phyloP scores from a whole-genome alignment of 2,329 filamentous ascomycete species.

The Aspergillus proliferans region DNA sequence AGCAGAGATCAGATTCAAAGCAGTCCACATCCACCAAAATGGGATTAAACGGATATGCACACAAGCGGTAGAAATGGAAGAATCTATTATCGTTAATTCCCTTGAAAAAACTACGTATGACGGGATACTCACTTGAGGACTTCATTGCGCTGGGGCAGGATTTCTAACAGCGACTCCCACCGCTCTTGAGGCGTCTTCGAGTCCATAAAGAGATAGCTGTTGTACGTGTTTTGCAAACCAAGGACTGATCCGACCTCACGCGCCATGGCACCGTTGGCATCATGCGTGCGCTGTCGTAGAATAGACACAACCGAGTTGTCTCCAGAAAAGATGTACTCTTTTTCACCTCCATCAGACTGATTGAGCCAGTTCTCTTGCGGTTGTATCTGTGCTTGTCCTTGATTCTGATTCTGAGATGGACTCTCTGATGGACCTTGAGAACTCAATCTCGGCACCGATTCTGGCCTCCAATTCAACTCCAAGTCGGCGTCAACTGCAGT shows the following conservation, averaged over 20 bases:
- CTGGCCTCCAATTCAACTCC: neutral
- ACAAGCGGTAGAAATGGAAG: slow-evolving; percentile 25
- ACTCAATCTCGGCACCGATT: neutral
- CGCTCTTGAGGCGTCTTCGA: slow-evolving; percentile 18
- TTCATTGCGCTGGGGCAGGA: slow-evolving; percentile 19
- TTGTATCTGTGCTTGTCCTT: neutral
- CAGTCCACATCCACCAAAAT: slow-evolving; percentile 24
- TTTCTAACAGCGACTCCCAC: slow-evolving; percentile 18
- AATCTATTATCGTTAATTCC: slow-evolving; percentile 13
- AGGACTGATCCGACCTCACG: slow-evolving; percentile 24
- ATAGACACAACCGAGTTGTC: slow-evolving; percentile 28
- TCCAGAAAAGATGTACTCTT: slow-evolving; percentile 23
- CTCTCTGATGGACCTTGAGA: neutral
- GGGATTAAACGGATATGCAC: slow-evolving; percentile 26
- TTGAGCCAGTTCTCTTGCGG: neutral
- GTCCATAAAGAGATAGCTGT: slow-evolving; percentile 25
- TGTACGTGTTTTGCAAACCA: slow-evolving; percentile 26
- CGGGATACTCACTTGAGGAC: slow-evolving; percentile 18
- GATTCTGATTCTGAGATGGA: neutral
- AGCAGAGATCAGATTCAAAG: slow-evolving; percentile 25
- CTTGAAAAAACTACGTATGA: no score
- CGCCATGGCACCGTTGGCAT: slow-evolving; percentile 20
- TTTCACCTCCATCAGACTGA: slow-evolving; percentile 3
- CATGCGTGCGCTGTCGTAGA: slow-evolving; percentile 18
- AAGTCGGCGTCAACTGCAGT: neutral